Conservation (phyloP, 495 filamentous ascomycete genomes). For the Trichoderma virens region DNA sequence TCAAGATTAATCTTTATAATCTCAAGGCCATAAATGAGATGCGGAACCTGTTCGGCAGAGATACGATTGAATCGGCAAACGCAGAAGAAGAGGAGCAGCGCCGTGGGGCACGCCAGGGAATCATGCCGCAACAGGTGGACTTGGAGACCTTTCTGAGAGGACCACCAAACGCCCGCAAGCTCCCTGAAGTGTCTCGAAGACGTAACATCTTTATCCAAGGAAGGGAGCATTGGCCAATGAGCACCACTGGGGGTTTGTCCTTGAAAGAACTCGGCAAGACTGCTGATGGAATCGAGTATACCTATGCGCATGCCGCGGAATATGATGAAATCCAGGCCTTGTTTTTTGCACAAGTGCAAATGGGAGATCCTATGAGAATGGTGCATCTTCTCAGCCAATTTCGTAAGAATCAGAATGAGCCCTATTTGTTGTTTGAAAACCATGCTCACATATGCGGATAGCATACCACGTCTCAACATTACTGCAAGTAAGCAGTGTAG, state of each 20-base stretch:
- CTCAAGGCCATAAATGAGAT: slow-evolving; percentile 90
- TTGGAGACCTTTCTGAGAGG: slow-evolving; percentile 64
- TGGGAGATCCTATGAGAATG: slow-evolving; percentile 64
- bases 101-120: slow-evolving; percentile 24
- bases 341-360: slow-evolving; percentile 73
- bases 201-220: slow-evolving; percentile 81
- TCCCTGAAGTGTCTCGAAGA: slow-evolving; percentile 61
- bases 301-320: slow-evolving; percentile 63
- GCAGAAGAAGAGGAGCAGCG: slow-evolving; percentile 42
- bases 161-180: slow-evolving; percentile 45
- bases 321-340: slow-evolving; percentile 70
- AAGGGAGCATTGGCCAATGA: slow-evolving; percentile 84
- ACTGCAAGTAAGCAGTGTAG: slow-evolving; percentile 86
- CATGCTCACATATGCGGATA: slow-evolving; percentile 15
- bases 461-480: slow-evolving; percentile 89
- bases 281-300: slow-evolving; percentile 49
- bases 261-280: slow-evolving; percentile 62
- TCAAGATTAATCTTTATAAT: slow-evolving; percentile 68
- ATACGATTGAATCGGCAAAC: slow-evolving; percentile 58
- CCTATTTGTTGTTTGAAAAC: background rate
- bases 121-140: slow-evolving; percentile 44
- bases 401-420: slow-evolving; percentile 23
- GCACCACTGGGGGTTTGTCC: slow-evolving; percentile 69
- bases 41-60: slow-evolving; percentile 81
- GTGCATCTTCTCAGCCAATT: slow-evolving; percentile 36